phyloP scores from a whole-genome alignment of 2,329 filamentous ascomycete genomes.

The Paracamarosporium sp. region DNA sequence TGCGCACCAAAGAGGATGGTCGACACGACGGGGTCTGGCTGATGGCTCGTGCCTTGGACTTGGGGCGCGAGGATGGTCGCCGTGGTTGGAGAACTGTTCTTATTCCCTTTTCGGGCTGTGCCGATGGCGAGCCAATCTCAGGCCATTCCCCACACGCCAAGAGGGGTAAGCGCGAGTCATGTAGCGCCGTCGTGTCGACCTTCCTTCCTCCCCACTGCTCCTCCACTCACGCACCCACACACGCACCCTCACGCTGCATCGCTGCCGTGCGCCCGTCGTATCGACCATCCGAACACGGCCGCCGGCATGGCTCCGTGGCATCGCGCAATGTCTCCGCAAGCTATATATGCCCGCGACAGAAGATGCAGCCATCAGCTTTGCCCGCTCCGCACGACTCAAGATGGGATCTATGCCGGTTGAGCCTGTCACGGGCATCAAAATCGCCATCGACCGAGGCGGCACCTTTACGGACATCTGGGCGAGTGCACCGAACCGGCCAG shows the following conservation, averaged over 20 bases:
- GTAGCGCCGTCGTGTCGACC: background rate
- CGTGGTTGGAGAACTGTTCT: background rate
- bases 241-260: background rate
- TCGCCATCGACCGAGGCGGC: constrained; percentile 24
- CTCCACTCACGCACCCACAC: too few species aligned
- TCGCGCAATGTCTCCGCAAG: background rate
- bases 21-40: background rate
- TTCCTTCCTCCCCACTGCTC: background rate
- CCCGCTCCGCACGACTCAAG: background rate
- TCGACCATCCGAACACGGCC: background rate
- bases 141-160: background rate
- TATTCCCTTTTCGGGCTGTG: background rate
- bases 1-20: background rate
- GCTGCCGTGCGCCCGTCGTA: background rate
- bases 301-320: background rate
- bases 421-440: constrained; percentile 3
- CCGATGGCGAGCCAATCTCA: background rate
- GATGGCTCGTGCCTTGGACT: background rate
- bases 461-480: constrained; percentile 34
- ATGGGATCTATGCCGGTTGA: constrained; percentile 1
- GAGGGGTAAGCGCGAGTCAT: background rate
- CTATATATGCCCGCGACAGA: background rate
- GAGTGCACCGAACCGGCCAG: constrained; percentile 24
- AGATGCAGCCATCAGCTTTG: background rate
- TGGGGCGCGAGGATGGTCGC: background rate